Evolutionary conservation across 495 filamentous ascomycete genomes (phyloP), one percentile per base, ranked within the genome.

Genomic region (Cercophora samala): DNA sequence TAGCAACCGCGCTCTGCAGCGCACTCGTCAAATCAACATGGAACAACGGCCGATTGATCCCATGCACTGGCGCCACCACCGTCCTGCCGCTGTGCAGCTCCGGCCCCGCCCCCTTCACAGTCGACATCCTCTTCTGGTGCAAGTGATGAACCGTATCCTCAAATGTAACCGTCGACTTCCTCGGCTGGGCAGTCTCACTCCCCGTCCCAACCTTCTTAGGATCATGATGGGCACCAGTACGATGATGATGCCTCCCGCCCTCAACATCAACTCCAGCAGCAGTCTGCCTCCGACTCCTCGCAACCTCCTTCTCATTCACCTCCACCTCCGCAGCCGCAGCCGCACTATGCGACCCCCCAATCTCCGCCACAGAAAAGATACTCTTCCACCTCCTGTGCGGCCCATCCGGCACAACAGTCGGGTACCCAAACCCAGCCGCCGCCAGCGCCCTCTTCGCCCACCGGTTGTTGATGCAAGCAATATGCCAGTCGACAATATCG

Each of bases 401-500:
- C 5, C 76, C 82, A 26, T 85, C 82, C 1, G 81, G 80, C 1
- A 83, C 81, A 13, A 77, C 79, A 9, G 88, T 85, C 3, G 94
- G 93, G 78, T 89, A 96, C 1, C 95, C 95, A 78, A 99, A 99
- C 42, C 96, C 95, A 15, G 91, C 96, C 19, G 90, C 85, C n/a
- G 89, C 89, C 22, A 99, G 89, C 17, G 91, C 95, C 18, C 95
- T 91, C 80, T 98, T 99, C 37, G 95, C 95, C 95, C 95, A 99
- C 66, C 93, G 88, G 82, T 97, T 98, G 82, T 89, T 94, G 83
- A 99, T 91, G 78, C 89, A 89, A 15, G 93, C 92, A 68, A 99
- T 90, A 77, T 99, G 95, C 93, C 95, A 98, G 73, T 99, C 93
- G 5, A 99, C 93, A 6, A 86, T 81, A 13, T 93, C 89, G 0